Evolutionary conservation across 2,329 filamentous ascomycete genomes (phyloP).

Genomic region (Trichoderma breve): DNA sequence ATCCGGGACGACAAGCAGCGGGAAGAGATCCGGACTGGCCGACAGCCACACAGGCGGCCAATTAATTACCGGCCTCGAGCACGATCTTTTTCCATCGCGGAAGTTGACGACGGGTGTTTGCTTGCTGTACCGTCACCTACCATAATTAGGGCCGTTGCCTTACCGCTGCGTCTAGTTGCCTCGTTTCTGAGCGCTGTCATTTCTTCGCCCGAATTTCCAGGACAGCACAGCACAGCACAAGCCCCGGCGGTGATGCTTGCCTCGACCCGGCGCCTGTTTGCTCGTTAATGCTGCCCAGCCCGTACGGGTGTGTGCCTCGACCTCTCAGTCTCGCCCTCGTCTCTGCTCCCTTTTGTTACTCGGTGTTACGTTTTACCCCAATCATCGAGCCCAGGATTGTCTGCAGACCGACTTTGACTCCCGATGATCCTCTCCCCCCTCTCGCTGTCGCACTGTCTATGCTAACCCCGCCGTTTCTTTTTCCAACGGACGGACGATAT

Average conservation of each 20-base stretch:
- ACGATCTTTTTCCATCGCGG: background rate
- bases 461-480: background rate
- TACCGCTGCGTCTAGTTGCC: background rate
- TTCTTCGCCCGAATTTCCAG: background rate
- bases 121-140: background rate
- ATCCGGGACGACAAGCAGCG: background rate
- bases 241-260: background rate
- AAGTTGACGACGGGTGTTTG: background rate
- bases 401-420: slow-evolving; percentile 9
- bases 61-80: background rate
- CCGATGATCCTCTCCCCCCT: background rate
- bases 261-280: background rate
- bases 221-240: background rate
- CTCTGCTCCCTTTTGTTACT: background rate
- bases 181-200: background rate
- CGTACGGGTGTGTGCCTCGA: background rate
- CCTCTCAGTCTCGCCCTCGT: background rate
- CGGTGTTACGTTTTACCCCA: background rate
- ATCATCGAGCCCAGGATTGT: background rate
- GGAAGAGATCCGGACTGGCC: background rate
- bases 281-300: slow-evolving; percentile 1
- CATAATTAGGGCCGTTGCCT: background rate
- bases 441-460: background rate
- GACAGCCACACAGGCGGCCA: background rate
- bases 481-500: background rate